These are phyloP conservation scores for Phlegmacium glaucopus DNA, from an alignment of 768 basidiomycete genomes.

Conservation along the genomic window DNA sequence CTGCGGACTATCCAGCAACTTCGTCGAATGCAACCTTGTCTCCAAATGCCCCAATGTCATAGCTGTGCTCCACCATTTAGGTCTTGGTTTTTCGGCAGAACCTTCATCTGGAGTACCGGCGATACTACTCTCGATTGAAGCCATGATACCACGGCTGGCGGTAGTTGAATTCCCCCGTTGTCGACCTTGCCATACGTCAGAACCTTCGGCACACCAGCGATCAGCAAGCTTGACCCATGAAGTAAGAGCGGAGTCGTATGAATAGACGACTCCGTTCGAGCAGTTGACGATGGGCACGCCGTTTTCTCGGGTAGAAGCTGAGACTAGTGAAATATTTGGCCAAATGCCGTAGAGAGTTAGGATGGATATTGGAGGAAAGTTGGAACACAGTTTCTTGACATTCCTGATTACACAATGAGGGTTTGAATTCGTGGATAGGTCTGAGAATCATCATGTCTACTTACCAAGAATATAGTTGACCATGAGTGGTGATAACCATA, in stretches of 20 bases:
- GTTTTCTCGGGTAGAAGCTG: slow-evolving; percentile 70
- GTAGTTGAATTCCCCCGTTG: slow-evolving; percentile 43
- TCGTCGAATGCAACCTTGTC: slow-evolving; percentile 71
- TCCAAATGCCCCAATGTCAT: slow-evolving; percentile 89
- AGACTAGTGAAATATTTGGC: slow-evolving; percentile 58
- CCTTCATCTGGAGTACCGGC: slow-evolving; percentile 30
- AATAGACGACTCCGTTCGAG: slow-evolving; percentile 74
- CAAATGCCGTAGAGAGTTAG: slow-evolving; percentile 51
- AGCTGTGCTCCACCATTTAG: slow-evolving; percentile 80
- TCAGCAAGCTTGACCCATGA: slow-evolving; percentile 78
- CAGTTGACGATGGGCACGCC: slow-evolving; percentile 76
- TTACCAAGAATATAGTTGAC: slow-evolving; percentile 76
- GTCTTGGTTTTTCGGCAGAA: slow-evolving; percentile 45
- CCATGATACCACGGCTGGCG: slow-evolving; percentile 50
- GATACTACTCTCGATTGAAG: slow-evolving; percentile 47
- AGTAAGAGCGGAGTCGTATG: slow-evolving; percentile 67
- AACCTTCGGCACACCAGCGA: slow-evolving; percentile 82
- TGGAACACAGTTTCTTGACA: slow-evolving; percentile 58
- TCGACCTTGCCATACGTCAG: slow-evolving; percentile 78
- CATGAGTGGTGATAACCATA: slow-evolving; percentile 68
- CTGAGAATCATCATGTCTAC: slow-evolving; percentile 13
- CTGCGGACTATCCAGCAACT: slow-evolving; percentile 69
- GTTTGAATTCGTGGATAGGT: slow-evolving; percentile 1
- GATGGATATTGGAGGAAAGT: slow-evolving; percentile 67
- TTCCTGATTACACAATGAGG: slow-evolving; percentile 48